These are phyloP conservation scores for Boletus fagicola DNA, from an alignment of 768 basidiomycete species.

Conservation along the genomic window DNA sequence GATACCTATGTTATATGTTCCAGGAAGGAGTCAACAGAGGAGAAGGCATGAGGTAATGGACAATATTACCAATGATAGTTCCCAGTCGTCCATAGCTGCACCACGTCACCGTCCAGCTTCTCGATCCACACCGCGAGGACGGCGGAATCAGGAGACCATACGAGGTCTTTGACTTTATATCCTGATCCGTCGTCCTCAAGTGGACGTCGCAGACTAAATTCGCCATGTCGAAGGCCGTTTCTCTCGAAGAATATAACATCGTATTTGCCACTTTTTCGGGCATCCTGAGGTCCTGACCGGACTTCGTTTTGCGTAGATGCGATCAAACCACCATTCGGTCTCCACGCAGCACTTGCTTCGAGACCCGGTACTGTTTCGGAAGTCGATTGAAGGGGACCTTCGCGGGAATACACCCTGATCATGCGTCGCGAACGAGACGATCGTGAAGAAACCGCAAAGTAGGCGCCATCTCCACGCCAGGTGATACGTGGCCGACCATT, in stretches of 20 bases:
- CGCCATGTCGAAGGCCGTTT: conserved; percentile 90
- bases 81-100: conserved; percentile 91
- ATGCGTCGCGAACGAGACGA: conserved; percentile 39
- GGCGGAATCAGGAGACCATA: conserved; percentile 88
- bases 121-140: conserved; percentile 86
- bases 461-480: conserved; percentile 93
- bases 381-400: conserved; percentile 75
- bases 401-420: conserved; percentile 34
- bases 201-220: conserved; percentile 62
- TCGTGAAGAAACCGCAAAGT: conserved; percentile 80
- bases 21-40: conserved; percentile 6
- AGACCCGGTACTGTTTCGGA: conserved; percentile 81
- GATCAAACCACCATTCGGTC: conserved; percentile 86
- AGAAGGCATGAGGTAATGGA: neutral
- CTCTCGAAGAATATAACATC: conserved; percentile 94
- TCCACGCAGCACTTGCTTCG: conserved; percentile 79
- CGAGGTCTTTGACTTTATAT: conserved; percentile 71
- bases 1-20: conserved; percentile 56
- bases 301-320: conserved; percentile 73
- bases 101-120: conserved; percentile 63
- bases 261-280: conserved; percentile 65
- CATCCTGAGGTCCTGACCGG: conserved; percentile 69
- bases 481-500: conserved; percentile 70
- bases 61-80: conserved; percentile 86
- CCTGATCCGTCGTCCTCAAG: conserved; percentile 48